These are phyloP conservation scores for Dryas drummondii DNA, from an alignment of 306 rosid species.

Conservation along the genomic window DNA sequence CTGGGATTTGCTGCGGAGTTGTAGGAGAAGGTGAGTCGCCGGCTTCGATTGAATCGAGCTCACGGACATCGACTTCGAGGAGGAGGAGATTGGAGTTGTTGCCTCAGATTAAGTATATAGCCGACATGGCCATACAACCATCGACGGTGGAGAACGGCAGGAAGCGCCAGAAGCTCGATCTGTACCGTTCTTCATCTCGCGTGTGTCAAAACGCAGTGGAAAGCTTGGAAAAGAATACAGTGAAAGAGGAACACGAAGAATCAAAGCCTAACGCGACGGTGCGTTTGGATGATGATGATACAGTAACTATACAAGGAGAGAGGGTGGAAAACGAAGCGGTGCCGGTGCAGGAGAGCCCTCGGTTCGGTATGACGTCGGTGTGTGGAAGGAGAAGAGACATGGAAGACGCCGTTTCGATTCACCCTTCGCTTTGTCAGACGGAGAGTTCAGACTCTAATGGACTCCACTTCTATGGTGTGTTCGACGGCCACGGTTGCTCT, in stretches of 20 bases:
- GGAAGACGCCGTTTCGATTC: constrained; percentile 81
- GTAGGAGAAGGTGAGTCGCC: constrained; percentile 65
- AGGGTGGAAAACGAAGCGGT: constrained; percentile 4
- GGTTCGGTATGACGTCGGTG: constrained; percentile 71
- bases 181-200: not conserved
- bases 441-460: not conserved
- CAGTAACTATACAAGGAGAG: not conserved
- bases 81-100: constrained; percentile 49
- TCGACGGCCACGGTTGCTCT: constrained; percentile 98
- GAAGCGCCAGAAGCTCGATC: constrained; percentile 55
- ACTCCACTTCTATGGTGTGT: constrained; percentile 73
- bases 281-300: not conserved
- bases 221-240: not conserved
- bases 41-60: constrained; percentile 40
- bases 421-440: constrained; percentile 29
- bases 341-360: constrained; percentile 15
- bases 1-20: constrained; percentile 81
- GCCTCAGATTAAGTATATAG: constrained; percentile 31
- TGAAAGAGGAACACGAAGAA: not conserved
- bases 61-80: constrained; percentile 33
- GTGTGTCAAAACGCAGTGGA: constrained; percentile 24
- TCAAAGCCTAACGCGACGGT: not conserved
- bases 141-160: constrained; percentile 21
- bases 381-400: constrained; percentile 90
- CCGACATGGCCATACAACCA: constrained; percentile 38